These are phyloP conservation scores for Phytomonas sp. DNA, from an alignment of 208 protist genomes.

Conservation along the genomic window DNA sequence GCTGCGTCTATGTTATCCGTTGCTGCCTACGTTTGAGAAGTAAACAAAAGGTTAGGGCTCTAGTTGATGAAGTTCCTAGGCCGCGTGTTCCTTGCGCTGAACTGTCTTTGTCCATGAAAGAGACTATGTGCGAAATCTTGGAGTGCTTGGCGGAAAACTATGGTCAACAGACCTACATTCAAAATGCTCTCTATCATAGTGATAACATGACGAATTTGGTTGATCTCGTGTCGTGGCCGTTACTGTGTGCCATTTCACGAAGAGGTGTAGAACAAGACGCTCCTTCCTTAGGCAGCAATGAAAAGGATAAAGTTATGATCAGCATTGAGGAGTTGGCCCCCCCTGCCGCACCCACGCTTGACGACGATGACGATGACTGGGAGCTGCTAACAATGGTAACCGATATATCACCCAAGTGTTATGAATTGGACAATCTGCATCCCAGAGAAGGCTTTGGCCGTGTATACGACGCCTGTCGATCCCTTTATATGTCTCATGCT, in stretches of 20 bases:
- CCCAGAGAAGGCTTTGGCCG: slow-evolving; percentile 24
- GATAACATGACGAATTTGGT: slow-evolving; percentile 25
- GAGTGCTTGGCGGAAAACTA: slow-evolving; percentile 39
- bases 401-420: slow-evolving; percentile 24
- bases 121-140: slow-evolving; percentile 21
- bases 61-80: not conserved
- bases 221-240: slow-evolving; percentile 38
- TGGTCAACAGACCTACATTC: slow-evolving; percentile 15
- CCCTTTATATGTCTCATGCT: slow-evolving; percentile 34
- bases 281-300: not conserved
- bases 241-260: slow-evolving; percentile 16
- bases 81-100: not conserved
- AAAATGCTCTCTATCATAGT: slow-evolving; percentile 35
- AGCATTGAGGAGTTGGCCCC: not conserved
- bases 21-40: not conserved
- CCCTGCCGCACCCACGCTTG: slow-evolving; percentile 5
- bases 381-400: slow-evolving; percentile 21
- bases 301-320: not conserved
- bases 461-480: slow-evolving; percentile 37
- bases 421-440: slow-evolving; percentile 28
- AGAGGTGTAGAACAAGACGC: not conserved
- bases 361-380: slow-evolving; percentile 27
- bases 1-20: not conserved
- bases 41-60: not conserved
- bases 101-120: slow-evolving; percentile 13